A percentile compares a stretch with the other conserved stretches of the same genome.
Conservation (phyloP, 2,329 filamentous ascomycete genomes). For the Hypocreales sp. region DNA sequence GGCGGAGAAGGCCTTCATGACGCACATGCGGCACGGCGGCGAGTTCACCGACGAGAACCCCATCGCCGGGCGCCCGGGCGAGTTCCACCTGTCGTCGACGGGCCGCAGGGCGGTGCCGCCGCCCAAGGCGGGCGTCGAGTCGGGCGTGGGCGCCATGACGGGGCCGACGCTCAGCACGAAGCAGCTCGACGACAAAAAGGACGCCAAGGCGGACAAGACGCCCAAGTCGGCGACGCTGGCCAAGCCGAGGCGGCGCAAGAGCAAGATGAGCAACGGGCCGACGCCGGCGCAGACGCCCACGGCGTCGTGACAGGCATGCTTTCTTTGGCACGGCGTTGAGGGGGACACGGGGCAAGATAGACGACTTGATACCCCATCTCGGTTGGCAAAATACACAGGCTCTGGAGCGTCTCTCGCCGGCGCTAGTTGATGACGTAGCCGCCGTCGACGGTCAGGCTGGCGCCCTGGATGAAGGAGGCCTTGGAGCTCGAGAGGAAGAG, state of each 20-base stretch:
- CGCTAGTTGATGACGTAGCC: too few relatives aligned
- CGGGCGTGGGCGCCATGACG: slow-evolving; percentile 18
- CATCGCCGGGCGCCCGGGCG: slow-evolving; percentile 49
- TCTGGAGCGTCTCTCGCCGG: too few relatives aligned
- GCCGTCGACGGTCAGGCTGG: too few relatives aligned
- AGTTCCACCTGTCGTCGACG: slow-evolving; percentile 48
- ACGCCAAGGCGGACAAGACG: slow-evolving; percentile 27
- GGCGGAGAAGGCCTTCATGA: slow-evolving; percentile 41
- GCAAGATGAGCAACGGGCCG: slow-evolving; percentile 21
- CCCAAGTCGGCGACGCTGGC: slow-evolving; percentile 23
- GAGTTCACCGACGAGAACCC: slow-evolving; percentile 56
- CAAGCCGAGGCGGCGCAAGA: slow-evolving; percentile 33
- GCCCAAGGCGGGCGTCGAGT: slow-evolving; percentile 14
- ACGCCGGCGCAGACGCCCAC: slow-evolving; percentile 15
- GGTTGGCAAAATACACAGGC: too few relatives aligned
- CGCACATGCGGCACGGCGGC: slow-evolving; percentile 42
- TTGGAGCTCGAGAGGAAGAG: too few relatives aligned
- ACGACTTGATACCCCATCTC: neutral
- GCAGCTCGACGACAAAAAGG: slow-evolving; percentile 2
- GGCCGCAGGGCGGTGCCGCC: slow-evolving; percentile 31
- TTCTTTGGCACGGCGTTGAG: neutral
- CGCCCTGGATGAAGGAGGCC: too few relatives aligned
- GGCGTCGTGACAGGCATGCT: slow-evolving; percentile 7
- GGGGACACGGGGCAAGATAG: too few relatives aligned
- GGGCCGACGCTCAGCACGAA: slow-evolving; percentile 13